Percentiles rank a stretch among this genome's conserved stretches.
Conservation (phyloP, 495 filamentous ascomycete species). For the Daldinia vernicosa region DNA sequence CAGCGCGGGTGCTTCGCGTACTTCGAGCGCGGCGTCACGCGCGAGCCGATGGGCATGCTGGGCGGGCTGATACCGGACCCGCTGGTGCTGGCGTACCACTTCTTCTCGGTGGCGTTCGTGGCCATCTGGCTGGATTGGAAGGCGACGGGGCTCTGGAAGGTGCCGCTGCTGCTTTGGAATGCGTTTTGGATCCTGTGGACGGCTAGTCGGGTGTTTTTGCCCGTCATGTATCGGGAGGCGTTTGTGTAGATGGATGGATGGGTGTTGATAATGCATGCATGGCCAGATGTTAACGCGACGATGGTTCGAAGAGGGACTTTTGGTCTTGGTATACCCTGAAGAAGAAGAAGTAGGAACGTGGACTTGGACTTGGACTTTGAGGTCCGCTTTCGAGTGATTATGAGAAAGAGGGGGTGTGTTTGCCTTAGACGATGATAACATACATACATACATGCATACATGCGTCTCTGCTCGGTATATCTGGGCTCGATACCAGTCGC, state of each 20-base stretch:
- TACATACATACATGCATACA: not conserved
- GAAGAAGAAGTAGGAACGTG: not conserved
- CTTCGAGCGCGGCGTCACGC: conserved; percentile 80
- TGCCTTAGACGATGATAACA: no score
- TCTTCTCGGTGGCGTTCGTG: conserved; percentile 91
- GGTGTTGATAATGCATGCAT: no score
- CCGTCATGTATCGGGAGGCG: conserved; percentile 76
- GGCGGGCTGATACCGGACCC: conserved; percentile 85
- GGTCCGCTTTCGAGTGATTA: not conserved
- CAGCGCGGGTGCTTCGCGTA: conserved; percentile 94
- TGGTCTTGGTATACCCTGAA: not conserved
- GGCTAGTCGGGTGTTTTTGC: conserved; percentile 87
- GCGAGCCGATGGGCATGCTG: conserved; percentile 82
- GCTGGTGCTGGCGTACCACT: conserved; percentile 84
- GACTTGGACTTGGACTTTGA: not conserved
- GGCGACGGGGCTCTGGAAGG: conserved; percentile 62
- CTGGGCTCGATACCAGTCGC: not conserved
- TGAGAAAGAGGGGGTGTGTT: not conserved
- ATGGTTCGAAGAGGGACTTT: no score
- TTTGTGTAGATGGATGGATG: conserved; percentile 17
- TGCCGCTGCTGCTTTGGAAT: conserved; percentile 68
- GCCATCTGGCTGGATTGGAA: conserved; percentile 80
- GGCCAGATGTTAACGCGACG: no score
- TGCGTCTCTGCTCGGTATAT: not conserved
- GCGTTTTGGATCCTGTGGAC: conserved; percentile 80